Percentiles rank a stretch among this genome's conserved stretches.
Conservation (phyloP, 495 filamentous ascomycete species). For the Penicillium maclennaniae region DNA sequence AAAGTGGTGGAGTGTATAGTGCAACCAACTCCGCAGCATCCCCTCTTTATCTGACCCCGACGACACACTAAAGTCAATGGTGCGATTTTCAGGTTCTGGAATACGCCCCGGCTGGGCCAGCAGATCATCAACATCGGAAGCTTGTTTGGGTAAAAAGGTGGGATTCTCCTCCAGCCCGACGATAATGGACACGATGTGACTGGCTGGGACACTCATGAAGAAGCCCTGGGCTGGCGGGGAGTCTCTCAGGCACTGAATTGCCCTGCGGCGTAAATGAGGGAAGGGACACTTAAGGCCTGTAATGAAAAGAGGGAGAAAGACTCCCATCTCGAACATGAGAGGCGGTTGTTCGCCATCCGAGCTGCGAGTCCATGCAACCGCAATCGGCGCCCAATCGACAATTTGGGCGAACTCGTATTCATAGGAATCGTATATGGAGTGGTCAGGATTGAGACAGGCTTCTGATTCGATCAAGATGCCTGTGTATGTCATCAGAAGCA, state of each 20-base stretch:
- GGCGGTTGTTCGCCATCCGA: conserved; percentile 17
- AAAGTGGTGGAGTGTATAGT: conserved; percentile 5
- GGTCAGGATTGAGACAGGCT: conserved; percentile 13
- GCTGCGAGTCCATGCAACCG: conserved; percentile 14
- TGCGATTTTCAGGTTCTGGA: no score
- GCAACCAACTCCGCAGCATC: conserved; percentile 5
- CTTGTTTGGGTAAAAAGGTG: not conserved
- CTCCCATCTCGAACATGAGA: conserved; percentile 50
- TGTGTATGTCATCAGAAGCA: conserved; percentile 17
- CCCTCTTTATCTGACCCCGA: not conserved
- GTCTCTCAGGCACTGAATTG: conserved; percentile 33
- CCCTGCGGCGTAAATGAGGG: conserved; percentile 40
- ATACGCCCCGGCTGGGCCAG: not conserved
- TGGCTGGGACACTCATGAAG: conserved; percentile 21
- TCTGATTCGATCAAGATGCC: conserved; percentile 18
- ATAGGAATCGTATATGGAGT: conserved; percentile 17
- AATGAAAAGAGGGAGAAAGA: conserved; percentile 48
- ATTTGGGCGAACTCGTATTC: conserved; percentile 18
- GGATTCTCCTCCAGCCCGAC: conserved; percentile 17
- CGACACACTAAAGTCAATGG: no score
- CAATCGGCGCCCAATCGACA: conserved; percentile 16
- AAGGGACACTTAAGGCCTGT: conserved; percentile 47
- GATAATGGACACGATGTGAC: conserved; percentile 10
- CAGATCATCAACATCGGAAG: not conserved
- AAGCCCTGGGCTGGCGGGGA: conserved; percentile 24